Evolutionary conservation across 495 filamentous ascomycete species (phyloP).

Genomic region (Hyaloscypha finlandica): DNA sequence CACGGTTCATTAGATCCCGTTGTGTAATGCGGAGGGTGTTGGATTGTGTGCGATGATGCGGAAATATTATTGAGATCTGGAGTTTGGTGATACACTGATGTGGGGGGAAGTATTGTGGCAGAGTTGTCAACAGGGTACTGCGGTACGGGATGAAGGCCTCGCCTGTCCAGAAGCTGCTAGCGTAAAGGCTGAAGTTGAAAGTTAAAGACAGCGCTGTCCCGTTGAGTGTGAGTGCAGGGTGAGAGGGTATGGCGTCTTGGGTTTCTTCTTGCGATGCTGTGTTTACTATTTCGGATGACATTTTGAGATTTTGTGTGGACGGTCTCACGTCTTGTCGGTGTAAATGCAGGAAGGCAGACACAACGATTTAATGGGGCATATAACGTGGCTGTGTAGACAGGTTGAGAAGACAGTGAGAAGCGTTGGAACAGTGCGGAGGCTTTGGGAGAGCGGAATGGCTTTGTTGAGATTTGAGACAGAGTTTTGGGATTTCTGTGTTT

Average conservation of each 20-base stretch:
- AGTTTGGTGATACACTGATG: background rate
- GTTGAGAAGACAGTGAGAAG: too few species aligned
- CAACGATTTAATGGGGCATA: too few species aligned
- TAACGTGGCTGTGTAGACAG: too few species aligned
- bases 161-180: background rate
- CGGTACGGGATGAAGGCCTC: background rate
- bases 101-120: background rate
- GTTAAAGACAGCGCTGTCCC: background rate
- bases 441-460: too few species aligned
- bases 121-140: background rate
- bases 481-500: too few species aligned
- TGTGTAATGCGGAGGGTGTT: background rate
- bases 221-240: background rate
- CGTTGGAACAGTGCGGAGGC: too few species aligned
- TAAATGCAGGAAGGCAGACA: too few species aligned
- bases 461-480: too few species aligned
- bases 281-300: background rate
- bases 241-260: background rate
- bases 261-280: background rate
- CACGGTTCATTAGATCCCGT: background rate
- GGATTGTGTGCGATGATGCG: background rate
- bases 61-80: background rate
- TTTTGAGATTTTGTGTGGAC: background rate
- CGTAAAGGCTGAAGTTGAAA: background rate
- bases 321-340: too few species aligned